A percentile compares a stretch with the other conserved stretches of the same genome.
These are phyloP conservation scores for Elaeis guineensis DNA, from an alignment of 176 grass and related monocot genomes.

Conservation along the genomic window DNA sequence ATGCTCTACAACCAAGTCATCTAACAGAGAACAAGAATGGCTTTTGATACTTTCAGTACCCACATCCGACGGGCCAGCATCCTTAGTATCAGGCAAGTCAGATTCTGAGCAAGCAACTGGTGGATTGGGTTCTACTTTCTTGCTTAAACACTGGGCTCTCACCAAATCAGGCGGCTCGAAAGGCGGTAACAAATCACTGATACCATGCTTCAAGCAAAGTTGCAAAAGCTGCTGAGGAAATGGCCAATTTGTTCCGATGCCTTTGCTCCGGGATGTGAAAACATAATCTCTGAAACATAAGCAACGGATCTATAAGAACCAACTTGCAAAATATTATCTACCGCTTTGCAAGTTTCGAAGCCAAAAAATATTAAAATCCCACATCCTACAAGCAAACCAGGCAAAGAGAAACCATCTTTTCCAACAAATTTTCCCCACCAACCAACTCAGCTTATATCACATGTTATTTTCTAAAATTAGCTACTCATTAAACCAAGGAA, in stretches of 20 bases:
- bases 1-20: background rate
- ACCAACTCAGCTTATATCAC: background rate
- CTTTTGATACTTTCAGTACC: background rate
- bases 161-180: conserved; percentile 16
- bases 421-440: too few species aligned
- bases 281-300: conserved; percentile 27
- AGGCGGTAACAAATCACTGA: conserved; percentile 23
- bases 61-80: background rate
- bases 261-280: conserved; percentile 18
- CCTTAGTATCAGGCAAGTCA: background rate
- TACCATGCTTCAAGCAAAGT: conserved; percentile 18
- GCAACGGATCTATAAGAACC: background rate
- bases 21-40: conserved; percentile 1
- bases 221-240: conserved; percentile 20
- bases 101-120: background rate
- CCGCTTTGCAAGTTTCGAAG: too few species aligned
- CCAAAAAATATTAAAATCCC: background rate
- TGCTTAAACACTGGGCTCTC: background rate
- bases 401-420: too few species aligned
- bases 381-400: background rate
- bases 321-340: background rate
- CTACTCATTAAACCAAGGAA: background rate
- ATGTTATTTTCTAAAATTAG: conserved; percentile 3
- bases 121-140: background rate
- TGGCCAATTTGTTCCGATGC: conserved; percentile 19